Conservation (phyloP, 2,329 filamentous ascomycete genomes). For the Verticillium nubilum region DNA sequence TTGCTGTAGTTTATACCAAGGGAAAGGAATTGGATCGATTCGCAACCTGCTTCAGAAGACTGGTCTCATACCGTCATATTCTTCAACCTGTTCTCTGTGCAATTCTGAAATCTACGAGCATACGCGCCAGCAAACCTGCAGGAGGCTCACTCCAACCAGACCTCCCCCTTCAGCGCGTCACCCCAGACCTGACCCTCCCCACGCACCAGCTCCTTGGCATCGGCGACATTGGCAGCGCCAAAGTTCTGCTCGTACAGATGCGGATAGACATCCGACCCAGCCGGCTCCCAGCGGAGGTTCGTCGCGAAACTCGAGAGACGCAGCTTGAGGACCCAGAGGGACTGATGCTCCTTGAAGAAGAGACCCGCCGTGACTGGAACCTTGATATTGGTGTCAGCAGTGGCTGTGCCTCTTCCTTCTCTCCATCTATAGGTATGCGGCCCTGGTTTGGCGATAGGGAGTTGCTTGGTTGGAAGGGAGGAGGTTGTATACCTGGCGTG, state of each 20-base stretch:
- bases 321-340: conserved; percentile 49
- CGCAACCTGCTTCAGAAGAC: neutral
- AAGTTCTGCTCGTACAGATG: conserved; percentile 53
- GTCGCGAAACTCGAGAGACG: conserved; percentile 37
- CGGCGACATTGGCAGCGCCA: conserved; percentile 45
- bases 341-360: conserved; percentile 33
- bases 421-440: neutral
- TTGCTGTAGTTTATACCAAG: neutral
- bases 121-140: too few relatives aligned
- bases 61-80: neutral
- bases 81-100: too few relatives aligned
- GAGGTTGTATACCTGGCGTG: conserved; percentile 36
- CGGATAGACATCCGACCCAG: conserved; percentile 42
- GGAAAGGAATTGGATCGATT: neutral
- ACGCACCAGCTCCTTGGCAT: conserved; percentile 38
- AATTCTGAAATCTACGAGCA: too few relatives aligned
- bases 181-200: conserved; percentile 40
- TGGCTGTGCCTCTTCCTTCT: neutral
- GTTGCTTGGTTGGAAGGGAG: neutral
- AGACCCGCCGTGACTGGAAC: conserved; percentile 37
- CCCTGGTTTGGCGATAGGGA: neutral
- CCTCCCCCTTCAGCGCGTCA: conserved; percentile 31
- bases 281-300: conserved; percentile 47
- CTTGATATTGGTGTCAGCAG: conserved; percentile 17
- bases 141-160: conserved; percentile 33